Conservation (phyloP, 805 yeast species). For the Candida alai region DNA sequence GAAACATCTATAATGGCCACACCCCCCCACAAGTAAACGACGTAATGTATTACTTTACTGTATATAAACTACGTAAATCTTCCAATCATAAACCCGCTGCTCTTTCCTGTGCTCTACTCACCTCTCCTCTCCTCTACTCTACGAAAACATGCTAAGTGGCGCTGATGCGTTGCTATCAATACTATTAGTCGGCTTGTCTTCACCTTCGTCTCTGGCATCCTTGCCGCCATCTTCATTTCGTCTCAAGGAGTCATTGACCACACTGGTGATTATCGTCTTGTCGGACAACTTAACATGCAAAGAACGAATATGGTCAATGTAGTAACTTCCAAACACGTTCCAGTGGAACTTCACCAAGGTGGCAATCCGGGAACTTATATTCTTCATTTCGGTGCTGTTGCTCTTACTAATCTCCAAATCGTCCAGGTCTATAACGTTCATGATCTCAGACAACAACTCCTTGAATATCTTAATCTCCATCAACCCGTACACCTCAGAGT, state of each 20-base stretch:
- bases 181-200: conserved; percentile 3
- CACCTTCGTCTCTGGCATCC: neutral
- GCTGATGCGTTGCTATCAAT: conserved; percentile 9
- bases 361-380: conserved; percentile 56
- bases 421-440: conserved; percentile 4
- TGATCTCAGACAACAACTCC: conserved; percentile 30
- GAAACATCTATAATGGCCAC: too few relatives aligned
- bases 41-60: too few relatives aligned
- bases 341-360: conserved; percentile 75
- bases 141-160: conserved; percentile 11
- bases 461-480: conserved; percentile 66
- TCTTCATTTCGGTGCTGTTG: conserved; percentile 44
- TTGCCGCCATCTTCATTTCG: neutral
- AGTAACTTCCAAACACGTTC: conserved; percentile 76
- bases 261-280: conserved; percentile 1
- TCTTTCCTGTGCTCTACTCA: too few relatives aligned
- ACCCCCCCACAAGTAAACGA: too few relatives aligned
- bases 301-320: conserved; percentile 35
- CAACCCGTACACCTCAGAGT: conserved; percentile 68
- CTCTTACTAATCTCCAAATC: conserved; percentile 7
- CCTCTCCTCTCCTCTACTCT: too few relatives aligned
- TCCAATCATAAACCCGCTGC: too few relatives aligned
- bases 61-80: too few relatives aligned
- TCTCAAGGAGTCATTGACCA: neutral
- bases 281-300: conserved; percentile 6